Base-by-base conservation (phyloP, 805 yeast genomes). In the Kluyveromyces dobzhanskii region DNA sequence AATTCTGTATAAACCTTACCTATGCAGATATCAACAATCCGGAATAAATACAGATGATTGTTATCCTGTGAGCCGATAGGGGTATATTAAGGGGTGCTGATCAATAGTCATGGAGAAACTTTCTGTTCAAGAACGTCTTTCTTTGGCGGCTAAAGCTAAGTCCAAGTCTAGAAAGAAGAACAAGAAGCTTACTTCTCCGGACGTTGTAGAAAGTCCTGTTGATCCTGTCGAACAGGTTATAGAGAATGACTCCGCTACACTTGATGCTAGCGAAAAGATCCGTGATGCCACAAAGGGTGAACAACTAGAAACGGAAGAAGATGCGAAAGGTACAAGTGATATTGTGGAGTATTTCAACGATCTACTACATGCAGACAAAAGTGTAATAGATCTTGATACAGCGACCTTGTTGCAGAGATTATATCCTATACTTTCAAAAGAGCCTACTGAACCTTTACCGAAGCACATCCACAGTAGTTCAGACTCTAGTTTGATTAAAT, bases 101-200 rank as follows among this genome's bases (percentile, higher is more conserved):
- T n/a, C 30, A 7, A 7, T 7, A 27, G 7, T n/a, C 13, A 34
- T 34, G 47, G 81, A 80, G 56, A 68, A 88, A 45, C 62, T 85
- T 14, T 78, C 95, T 0, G 66, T 90, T 48, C 94, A 85, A 51
- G 95, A 88, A 51, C 69, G 97, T 44, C 67, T 88, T 38, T 94
- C 92, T 1, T 60, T 78, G 44, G 96, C 96, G 1, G 86, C 95
- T 5, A 69, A 73, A 45, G 51, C 61, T 31, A 63, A 63, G 28
- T 51, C 55, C 34, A 53, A 50, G 43, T 51, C 56, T 34, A 53
- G 49, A 41, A 59, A 48, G 42, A 56, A 35, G 51, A 51, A 44
- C 40, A 53, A 46, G 40, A 57, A 50, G 43, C 44, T 41, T 3
- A 47, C 54, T 9, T 35, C 56, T n/a, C 21, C 46, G 13, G 30